Evolutionary conservation across 352 stramenopile species (phyloP).

Genomic region (Globisporangium ultimum): DNA sequence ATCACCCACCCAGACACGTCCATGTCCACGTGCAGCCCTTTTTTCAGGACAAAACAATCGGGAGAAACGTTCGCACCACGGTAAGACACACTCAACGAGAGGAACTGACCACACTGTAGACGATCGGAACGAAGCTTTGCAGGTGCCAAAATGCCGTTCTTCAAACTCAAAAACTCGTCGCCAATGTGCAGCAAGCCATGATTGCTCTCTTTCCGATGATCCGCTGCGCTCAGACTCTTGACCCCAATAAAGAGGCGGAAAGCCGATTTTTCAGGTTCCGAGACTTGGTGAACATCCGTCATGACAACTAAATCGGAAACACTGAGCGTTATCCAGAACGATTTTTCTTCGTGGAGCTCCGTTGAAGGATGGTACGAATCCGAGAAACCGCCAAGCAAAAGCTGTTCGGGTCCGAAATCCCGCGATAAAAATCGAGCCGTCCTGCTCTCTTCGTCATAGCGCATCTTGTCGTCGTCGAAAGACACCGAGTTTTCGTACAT

Average conservation of each 20-base stretch:
- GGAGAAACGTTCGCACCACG: conserved; percentile 34
- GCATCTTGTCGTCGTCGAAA: conserved; percentile 13
- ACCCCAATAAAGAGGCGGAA: conserved; percentile 61
- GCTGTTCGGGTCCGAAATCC: conserved; percentile 35
- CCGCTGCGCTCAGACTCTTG: conserved; percentile 54
- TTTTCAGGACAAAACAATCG: conserved; percentile 59
- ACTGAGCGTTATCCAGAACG: conserved; percentile 74
- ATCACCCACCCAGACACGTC: conserved; percentile 79
- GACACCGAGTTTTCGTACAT: conserved; percentile 22
- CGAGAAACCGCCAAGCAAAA: conserved; percentile 69
- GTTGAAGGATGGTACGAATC: conserved; percentile 53
- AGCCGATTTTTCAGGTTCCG: conserved; percentile 51
- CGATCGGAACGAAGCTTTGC: conserved; percentile 69
- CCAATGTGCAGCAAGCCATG: conserved; percentile 78
- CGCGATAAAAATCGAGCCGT: conserved; percentile 14
- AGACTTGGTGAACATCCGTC: conserved; percentile 66
- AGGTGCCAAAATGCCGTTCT: conserved; percentile 68
- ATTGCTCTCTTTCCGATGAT: conserved; percentile 69
- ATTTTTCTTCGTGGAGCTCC: conserved; percentile 47
- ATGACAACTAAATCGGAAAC: conserved; percentile 53
- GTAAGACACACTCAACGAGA: conserved; percentile 64
- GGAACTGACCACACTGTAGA: conserved; percentile 49
- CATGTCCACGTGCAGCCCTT: conserved; percentile 55
- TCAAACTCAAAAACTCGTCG: conserved; percentile 79
- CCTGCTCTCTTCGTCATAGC: conserved; percentile 11